Evolutionary conservation across 1,139 yeast genomes (phyloP), one percentile per base, ranked within the genome.

Genomic region (Pichia sp.): DNA sequence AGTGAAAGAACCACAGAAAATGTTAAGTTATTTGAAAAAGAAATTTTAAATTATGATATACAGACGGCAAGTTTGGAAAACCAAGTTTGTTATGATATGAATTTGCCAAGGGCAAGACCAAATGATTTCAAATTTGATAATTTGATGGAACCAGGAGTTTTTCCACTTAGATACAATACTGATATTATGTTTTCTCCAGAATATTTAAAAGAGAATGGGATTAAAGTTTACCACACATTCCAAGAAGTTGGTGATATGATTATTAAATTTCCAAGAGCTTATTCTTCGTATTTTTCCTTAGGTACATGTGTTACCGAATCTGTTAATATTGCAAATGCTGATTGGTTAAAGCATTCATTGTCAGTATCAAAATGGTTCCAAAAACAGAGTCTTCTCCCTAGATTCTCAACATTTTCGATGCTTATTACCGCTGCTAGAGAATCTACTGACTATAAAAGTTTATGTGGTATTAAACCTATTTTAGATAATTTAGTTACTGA

Each of bases 161-260:
- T 22, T 9, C 51, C 55, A 5, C 23, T 43, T 4, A 47, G 45
- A n/a, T 50, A 39, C 24, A 56, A 73, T 49, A 71, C 67, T 48
- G 78, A 73, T 39, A 57, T 67, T 31, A 59, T 73, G 46, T 63
- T 82, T 8, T 67, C 78, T 0, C 84, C 87, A 0, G 64, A 67
- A 23, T 52, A 67, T 25, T 60, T 82, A n/a, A 52, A 56, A n/a
- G 61, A 64, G 26, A 55, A 68, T 38, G 80, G 78, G 0, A 79
- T 82, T 23, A 64, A 58, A 7, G 73, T 66, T 31, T 66, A 68
- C 38, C 69, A 73, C 6, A 63, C 76, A 0, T 56, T 70, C 12
- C 89, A 82, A 59, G 67, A 66, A 32, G 79, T 82, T 0, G 86
- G 87, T 0, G 84, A 82, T 39, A 69, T 71, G 48, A 63, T 82